Evolutionary conservation across 1,139 yeast species (phyloP).

Genomic region (Blastobotrys arbuscula): DNA sequence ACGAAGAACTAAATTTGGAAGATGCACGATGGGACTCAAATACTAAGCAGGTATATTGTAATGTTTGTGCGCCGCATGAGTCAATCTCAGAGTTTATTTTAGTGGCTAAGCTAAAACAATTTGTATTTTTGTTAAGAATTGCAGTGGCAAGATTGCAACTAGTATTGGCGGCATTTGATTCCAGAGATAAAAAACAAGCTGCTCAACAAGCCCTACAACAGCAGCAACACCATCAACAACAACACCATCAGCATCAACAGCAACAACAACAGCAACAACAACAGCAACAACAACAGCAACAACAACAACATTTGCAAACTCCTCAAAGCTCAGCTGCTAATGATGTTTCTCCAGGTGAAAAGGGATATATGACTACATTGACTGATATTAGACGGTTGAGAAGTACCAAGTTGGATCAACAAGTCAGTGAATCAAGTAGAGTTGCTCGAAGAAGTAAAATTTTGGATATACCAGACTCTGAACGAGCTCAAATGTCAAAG

Average conservation of each 20-base stretch:
- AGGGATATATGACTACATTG: conserved; percentile 60
- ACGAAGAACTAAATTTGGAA: conserved; percentile 16
- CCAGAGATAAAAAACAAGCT: conserved; percentile 24
- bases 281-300: conserved; percentile 5
- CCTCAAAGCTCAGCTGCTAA: conserved; percentile 1
- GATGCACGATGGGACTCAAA: conserved; percentile 38
- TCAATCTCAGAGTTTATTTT: conserved; percentile 49
- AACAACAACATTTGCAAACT: background rate
- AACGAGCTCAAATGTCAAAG: conserved; percentile 26
- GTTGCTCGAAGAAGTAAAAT: conserved; percentile 53
- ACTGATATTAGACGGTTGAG: conserved; percentile 74
- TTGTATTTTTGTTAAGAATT: conserved; percentile 70
- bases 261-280: background rate
- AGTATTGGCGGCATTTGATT: conserved; percentile 49
- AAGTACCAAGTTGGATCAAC: conserved; percentile 66
- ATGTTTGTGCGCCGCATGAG: conserved; percentile 50
- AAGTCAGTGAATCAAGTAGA: conserved; percentile 52
- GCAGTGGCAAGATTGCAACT: conserved; percentile 76
- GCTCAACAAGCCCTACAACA: conserved; percentile 14
- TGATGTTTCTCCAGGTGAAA: conserved; percentile 30
- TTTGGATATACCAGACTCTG: conserved; percentile 41
- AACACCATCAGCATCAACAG: background rate
- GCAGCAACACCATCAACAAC: conserved; percentile 7
- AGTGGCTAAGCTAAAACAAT: conserved; percentile 68
- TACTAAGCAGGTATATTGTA: conserved; percentile 46